Evolutionary conservation across 352 stramenopile genomes (phyloP), one percentile per base, ranked within the genome.

Genomic region (Globisporangium abappressorium): DNA sequence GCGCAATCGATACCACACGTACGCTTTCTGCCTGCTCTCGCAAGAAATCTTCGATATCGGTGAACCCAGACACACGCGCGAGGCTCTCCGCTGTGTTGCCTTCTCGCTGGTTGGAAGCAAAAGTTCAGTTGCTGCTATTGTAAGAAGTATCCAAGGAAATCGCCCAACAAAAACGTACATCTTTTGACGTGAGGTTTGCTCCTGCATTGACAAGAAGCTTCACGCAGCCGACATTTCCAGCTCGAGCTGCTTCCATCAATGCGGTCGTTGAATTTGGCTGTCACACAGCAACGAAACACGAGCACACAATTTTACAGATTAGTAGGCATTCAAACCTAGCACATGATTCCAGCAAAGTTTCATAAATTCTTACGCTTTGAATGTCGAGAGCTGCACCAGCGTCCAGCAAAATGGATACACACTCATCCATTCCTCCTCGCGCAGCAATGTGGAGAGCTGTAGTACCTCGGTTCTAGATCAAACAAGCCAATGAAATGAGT

Each of bases 251-350:
- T 82, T 95, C 87, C 87, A 95, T 95, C 38, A 95, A 65, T 18
- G 87, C 87, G n/a, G 87, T 95, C 22, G 87, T 95, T 24, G 83
- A 92, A 66, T 94, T 95, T 11, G 87, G 84, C 85, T 95, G 12
- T 18, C 26, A 58, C 14, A 57, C 28, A 73, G 2, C 9, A 61
- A 30, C 24, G 15, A 12, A 24, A 63, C 41, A 60, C 1, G 11
- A 49, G 6, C 11, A 28, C 3, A 57, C 6, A 26, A 36, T 11
- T 11, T 38, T 18, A 22, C 41, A n/a, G 41, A n/a, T 49, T 7
- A 49, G 41, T 49, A 15, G 15, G 15, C 15, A 49, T 49, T 49
- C 41, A 49, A n/a, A 49, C 20, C 41, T 20, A 58, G 14, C 5
- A 8, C 46, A 57, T 24, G 4, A 20, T 11, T 53, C 0, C 30